Evolutionary conservation across 2,329 filamentous ascomycete genomes (phyloP), one percentile per base, ranked within the genome.

Genomic region (Atkinsonella texensis): DNA sequence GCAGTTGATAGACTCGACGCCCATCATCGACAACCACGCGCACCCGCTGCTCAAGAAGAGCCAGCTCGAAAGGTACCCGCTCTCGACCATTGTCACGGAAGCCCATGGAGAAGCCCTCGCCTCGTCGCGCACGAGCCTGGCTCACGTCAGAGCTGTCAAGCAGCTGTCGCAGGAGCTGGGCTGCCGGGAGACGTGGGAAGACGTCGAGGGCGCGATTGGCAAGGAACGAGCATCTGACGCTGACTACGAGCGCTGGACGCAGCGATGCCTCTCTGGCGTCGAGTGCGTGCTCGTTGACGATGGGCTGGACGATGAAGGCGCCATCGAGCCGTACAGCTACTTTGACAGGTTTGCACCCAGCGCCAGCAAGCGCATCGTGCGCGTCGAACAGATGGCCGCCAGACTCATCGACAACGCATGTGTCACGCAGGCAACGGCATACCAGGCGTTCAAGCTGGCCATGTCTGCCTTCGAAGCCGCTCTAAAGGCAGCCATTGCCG

Each of bases 211-310:
- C 40, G 74, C 59, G 43, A 66, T 77, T 50, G 62, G 68, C 52
- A 64, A 65, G 50, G 67, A 66, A 53, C 72, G 71, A 18, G 59
- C 63, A 12, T 62, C 66, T 2, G 69, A 49, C 10, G n/a, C 48
- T 40, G 31, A 76, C 53, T 75, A 78, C 51, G 70, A 80, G 5
- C 74, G 66, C 2, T 81, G 89, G 72, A 72, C 79, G 11, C 72
- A 69, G 44, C 74, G 72, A 55, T 93, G 87, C 58, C 74, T 94
- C 4, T 67, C 78, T 12, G 87, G 87, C 1, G 85, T 87, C 31
- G 81, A 90, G 63, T 80, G 78, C 1, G 72, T 91, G 11, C 72
- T 94, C 1, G 75, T 94, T n/a, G 88, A 93, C 58, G 87, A 93
- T 65, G 84, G 87, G 0, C 68, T 91, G 8, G 75, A 77, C 49